Conservation (phyloP, 2,329 filamentous ascomycete genomes). For the Aspergillaceae sp. region DNA sequence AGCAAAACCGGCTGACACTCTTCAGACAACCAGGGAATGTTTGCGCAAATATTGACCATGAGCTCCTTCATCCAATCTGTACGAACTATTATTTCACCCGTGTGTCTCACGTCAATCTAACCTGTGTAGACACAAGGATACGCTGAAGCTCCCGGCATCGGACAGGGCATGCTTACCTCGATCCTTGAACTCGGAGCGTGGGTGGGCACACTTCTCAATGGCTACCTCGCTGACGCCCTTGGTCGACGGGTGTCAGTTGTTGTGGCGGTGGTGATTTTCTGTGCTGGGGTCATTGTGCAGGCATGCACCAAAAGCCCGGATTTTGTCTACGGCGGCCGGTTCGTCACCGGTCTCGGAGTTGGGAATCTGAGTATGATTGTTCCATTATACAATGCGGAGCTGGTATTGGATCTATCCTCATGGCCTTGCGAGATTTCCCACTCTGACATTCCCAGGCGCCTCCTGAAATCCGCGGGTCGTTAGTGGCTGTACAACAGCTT, state of each 20-base stretch:
- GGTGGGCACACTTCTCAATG: conserved; percentile 30
- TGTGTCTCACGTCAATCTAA: neutral
- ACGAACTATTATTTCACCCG: conserved; percentile 22
- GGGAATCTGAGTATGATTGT: conserved; percentile 36
- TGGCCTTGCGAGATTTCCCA: neutral
- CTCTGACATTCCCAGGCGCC: conserved; percentile 22
- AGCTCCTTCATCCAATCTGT: conserved; percentile 39
- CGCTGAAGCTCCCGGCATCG: conserved; percentile 16
- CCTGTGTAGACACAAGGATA: conserved; percentile 18
- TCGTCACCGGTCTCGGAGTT: conserved; percentile 36
- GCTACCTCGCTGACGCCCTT: conserved; percentile 29
- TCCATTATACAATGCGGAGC: conserved; percentile 32
- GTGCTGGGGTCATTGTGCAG: conserved; percentile 31
- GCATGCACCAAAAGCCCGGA: conserved; percentile 23
- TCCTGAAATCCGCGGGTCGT: conserved; percentile 34
- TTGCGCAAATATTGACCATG: conserved; percentile 57
- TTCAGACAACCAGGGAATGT: conserved; percentile 62
- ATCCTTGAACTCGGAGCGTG: conserved; percentile 37
- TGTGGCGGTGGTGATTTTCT: conserved; percentile 27
- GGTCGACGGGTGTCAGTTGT: conserved; percentile 28
- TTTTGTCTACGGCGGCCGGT: conserved; percentile 32
- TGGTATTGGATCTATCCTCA: conserved; percentile 11
- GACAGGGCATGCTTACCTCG: conserved; percentile 27
- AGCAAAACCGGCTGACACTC: neutral
- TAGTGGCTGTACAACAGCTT: conserved; percentile 36